Percentiles rank a stretch among this genome's conserved stretches.
Evolutionary conservation across 179 eudicot genomes (phyloP).

Genomic region (Patellifolia procumbens): DNA sequence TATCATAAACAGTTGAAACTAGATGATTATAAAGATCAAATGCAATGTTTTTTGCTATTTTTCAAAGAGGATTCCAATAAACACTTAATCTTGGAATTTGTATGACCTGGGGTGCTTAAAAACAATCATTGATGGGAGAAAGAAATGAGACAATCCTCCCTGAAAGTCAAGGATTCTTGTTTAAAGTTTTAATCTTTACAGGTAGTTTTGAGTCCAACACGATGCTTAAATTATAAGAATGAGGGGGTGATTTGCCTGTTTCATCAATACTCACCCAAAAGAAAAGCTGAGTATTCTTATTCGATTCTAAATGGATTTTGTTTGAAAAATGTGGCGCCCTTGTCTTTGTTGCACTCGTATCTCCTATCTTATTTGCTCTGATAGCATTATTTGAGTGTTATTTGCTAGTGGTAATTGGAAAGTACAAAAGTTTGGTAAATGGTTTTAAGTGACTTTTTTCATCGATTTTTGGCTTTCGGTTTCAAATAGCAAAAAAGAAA

Average conservation of each 20-base stretch:
- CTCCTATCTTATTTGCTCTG: background rate
- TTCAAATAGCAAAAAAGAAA: too few species aligned
- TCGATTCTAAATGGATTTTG: slow-evolving; percentile 19
- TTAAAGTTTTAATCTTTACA: background rate
- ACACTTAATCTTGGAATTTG: slow-evolving; percentile 12
- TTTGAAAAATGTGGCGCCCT: background rate
- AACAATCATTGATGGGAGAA: background rate
- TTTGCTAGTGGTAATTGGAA: too few species aligned
- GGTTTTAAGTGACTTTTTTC: too few species aligned
- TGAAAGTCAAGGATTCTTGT: slow-evolving; percentile 13
- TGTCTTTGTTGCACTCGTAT: background rate
- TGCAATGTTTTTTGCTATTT: too few species aligned
- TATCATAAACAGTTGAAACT: background rate
- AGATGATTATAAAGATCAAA: background rate
- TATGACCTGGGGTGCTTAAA: background rate
- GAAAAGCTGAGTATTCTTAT: slow-evolving; percentile 26
- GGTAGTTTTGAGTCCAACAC: background rate
- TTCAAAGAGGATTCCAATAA: too few species aligned
- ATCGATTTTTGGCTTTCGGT: too few species aligned
- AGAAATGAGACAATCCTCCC: slow-evolving; percentile 10
- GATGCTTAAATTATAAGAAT: background rate
- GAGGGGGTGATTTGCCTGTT: background rate
- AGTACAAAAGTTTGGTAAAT: too few species aligned
- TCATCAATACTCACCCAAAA: background rate
- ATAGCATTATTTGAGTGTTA: slow-evolving; percentile 13